A percentile compares a stretch with the other conserved stretches of the same genome.
Evolutionary conservation across 345 rosid species (phyloP).

Genomic region (Carallia pectinifolia): DNA sequence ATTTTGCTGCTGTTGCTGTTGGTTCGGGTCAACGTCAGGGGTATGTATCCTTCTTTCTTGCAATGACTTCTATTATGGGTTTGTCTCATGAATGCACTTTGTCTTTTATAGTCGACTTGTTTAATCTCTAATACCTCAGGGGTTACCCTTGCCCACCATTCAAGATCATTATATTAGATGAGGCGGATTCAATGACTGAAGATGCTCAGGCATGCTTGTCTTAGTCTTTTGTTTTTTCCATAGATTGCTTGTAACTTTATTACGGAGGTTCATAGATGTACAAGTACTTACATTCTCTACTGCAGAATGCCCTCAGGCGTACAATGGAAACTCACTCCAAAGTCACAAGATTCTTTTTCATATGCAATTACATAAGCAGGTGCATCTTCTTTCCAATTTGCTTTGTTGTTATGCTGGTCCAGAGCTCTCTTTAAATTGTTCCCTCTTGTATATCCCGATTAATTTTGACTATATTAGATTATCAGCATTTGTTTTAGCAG

Average conservation of each 20-base stretch:
- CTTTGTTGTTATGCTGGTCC: neutral
- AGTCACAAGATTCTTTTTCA: slow-evolving; percentile 92
- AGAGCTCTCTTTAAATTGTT: too few species aligned
- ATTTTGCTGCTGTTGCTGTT: slow-evolving; percentile 93
- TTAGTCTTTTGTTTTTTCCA: slow-evolving; percentile 1
- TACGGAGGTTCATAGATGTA: slow-evolving; percentile 5
- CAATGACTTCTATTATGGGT: neutral
- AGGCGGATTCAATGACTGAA: slow-evolving; percentile 99
- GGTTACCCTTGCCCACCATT: slow-evolving; percentile 88
- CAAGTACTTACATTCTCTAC: slow-evolving; percentile 2
- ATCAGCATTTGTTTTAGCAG: neutral
- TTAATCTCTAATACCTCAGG: slow-evolving; percentile 37
- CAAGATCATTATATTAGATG: slow-evolving; percentile 88
- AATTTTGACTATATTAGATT: neutral
- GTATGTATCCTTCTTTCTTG: slow-evolving; percentile 30
- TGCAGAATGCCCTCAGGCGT: slow-evolving; percentile 87
- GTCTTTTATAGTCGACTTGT: neutral
- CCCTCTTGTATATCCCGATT: too few species aligned
- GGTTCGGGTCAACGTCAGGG: slow-evolving; percentile 67
- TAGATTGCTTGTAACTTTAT: neutral
- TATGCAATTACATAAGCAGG: slow-evolving; percentile 99
- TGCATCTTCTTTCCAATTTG: slow-evolving; percentile 22
- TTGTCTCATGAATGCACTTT: slow-evolving; percentile 1
- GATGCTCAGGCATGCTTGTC: slow-evolving; percentile 84
- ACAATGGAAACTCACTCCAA: slow-evolving; percentile 96